A percentile compares a stretch with the other conserved stretches of the same genome.
phyloP scores from a whole-genome alignment of 441 rosid genomes.

The Lagerstroemia fauriei region DNA sequence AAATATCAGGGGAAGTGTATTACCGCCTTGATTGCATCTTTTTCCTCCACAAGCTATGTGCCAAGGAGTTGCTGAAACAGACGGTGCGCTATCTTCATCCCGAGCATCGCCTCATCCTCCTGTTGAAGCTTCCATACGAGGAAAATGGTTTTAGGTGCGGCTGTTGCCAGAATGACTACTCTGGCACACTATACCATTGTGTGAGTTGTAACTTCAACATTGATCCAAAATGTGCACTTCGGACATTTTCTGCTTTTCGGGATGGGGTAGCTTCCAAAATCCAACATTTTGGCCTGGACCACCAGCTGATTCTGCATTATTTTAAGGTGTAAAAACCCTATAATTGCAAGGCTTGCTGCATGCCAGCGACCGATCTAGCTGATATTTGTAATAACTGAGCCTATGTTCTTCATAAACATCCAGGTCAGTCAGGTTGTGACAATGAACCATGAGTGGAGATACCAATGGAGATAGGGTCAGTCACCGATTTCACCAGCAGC shows the following conservation, averaged over 20 bases:
- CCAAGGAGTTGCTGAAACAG: neutral
- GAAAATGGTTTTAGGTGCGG: neutral
- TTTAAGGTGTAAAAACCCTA: too few relatives aligned
- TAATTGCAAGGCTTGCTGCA: neutral
- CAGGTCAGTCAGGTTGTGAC: too few relatives aligned
- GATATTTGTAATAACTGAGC: neutral
- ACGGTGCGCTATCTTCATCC: neutral
- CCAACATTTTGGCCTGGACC: neutral
- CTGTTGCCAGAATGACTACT: neutral
- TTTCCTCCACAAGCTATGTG: neutral
- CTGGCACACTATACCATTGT: neutral
- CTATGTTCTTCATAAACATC: neutral
- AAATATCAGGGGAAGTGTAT: neutral
- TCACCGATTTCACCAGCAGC: neutral
- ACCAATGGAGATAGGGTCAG: neutral
- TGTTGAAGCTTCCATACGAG: neutral
- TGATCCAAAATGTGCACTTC: neutral
- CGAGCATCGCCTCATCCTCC: neutral
- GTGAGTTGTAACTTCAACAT: neutral
- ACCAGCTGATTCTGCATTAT: neutral
- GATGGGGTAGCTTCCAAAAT: neutral
- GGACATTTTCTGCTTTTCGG: neutral
- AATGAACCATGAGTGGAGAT: neutral
- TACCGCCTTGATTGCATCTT: neutral
- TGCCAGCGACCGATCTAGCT: neutral